Base-by-base conservation (phyloP, 805 yeast genomes). In the Babjeviella inositovora region DNA sequence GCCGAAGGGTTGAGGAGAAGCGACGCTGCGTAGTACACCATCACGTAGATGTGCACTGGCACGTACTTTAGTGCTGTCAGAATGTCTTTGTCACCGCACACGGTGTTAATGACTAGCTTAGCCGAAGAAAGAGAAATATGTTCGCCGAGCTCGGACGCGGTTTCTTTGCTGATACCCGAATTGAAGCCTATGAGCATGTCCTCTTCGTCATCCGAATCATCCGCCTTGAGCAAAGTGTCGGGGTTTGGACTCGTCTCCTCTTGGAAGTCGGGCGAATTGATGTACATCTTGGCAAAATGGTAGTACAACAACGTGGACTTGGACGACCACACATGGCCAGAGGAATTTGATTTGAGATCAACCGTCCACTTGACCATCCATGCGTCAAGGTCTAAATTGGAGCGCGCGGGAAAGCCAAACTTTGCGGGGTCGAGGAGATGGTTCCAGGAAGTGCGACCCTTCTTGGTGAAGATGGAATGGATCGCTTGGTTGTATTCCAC, bases 341-440 rank as follows among this genome's bases (percentile, higher is more conserved):
- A 13, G 1, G 57, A 45, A 18, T 70, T 64, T 22, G 41, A 38
- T 14, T 45, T 46, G 11, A 73, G 45, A 19, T 72, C 42, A 7
- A 74, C 77, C 0, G 84, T 70, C 84, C 84, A 73, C 11, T 73
- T 71, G 4, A 73, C 79, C 80, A 73, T 73, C 84, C 84, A 73
- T 41, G 63, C 70, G 36, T 73, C 84, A 17, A 73, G 44, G 28
- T 71, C 79, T 27, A 73, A 43, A 37, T 73, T 73, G 5, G 71
- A 60, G 32, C 62, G 65, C 38, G 76, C 72, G 0, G 81, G 81
- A 7, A 73, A 54, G 0, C 84, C 84, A 39, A 72, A 64, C 1
- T 65, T 49, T 2, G 69, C 50, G 0, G 81, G 81, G 0, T 65
- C 50, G 18, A 73, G 41, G 11, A 69, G 39, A n/a, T n/a, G n/a